Evolutionary conservation across 2,329 filamentous ascomycete species (phyloP).

Genomic region (Cadophora malorum): DNA sequence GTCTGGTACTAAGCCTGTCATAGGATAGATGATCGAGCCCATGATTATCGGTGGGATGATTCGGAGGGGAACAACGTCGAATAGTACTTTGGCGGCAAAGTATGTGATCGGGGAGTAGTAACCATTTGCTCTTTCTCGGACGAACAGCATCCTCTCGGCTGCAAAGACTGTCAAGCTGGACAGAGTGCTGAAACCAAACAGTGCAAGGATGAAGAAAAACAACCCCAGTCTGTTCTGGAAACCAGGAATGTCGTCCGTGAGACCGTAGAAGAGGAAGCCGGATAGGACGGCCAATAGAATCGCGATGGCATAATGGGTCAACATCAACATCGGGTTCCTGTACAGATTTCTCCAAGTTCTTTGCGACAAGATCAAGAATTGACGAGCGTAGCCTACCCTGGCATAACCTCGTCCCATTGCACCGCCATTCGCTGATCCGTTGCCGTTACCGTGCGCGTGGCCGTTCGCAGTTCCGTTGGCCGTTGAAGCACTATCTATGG

Average conservation of each 20-base stretch:
- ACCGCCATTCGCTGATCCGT: conserved; percentile 55
- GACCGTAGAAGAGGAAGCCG: conserved; percentile 93
- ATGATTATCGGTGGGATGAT: conserved; percentile 94
- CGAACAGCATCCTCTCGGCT: conserved; percentile 86
- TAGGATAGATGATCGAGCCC: conserved; percentile 95
- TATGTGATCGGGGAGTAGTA: conserved; percentile 96
- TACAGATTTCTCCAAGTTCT: conserved; percentile 98
- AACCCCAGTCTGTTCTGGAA: conserved; percentile 97
- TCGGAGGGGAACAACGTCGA: conserved; percentile 93
- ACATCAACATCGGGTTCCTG: conserved; percentile 96
- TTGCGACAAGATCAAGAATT: conserved; percentile 88
- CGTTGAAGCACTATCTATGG: conserved; percentile 66
- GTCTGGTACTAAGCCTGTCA: conserved; percentile 90
- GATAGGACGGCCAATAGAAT: conserved; percentile 94
- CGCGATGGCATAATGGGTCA: conserved; percentile 97
- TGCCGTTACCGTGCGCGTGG: conserved; percentile 57
- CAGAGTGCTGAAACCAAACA: conserved; percentile 96
- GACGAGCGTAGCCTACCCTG: conserved; percentile 77
- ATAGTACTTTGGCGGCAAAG: conserved; percentile 95
- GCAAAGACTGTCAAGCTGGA: conserved; percentile 95
- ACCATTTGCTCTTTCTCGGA: conserved; percentile 92
- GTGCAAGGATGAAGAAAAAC: conserved; percentile 95
- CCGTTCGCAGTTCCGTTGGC: conserved; percentile 70
- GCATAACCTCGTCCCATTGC: conserved; percentile 80
- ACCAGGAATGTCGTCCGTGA: conserved; percentile 94